Evolutionary conservation across 1,139 yeast genomes (phyloP), one percentile per base, ranked within the genome.

Genomic region (Diutina scorzettiae): DNA sequence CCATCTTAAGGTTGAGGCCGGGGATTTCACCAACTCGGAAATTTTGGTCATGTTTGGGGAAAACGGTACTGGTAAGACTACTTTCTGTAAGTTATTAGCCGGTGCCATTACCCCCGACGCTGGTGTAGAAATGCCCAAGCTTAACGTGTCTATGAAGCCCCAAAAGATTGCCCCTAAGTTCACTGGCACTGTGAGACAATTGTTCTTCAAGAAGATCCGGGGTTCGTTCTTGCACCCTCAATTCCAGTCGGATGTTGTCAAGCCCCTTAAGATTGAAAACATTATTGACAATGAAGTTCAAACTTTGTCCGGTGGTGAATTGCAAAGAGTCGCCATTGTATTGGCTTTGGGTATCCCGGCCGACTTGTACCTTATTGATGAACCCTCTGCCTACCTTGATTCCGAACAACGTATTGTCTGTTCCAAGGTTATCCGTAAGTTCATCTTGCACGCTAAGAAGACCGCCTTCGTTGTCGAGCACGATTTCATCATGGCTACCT

Each of bases 401-500:
- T 89, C 97, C 46, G 99, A 91, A 69, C 99, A 91, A 68, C 96
- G 99, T 86, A 86, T 91, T 59, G 82, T 91, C 53, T 93, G 98
- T 72, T 84, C 98, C 46, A 91, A 91, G 72, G 98, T 91, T 52
- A 93, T 91, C 58, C 84, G 96, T 76, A 82, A 96, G 65, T 91
- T 86, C 60, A 85, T 93, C 57, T 71, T 91, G 60, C 98, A 91
- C 62, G 78, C 96, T 53, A 89, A 91, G 72, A 91, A 89, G 74
- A 87, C 98, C 41, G 98, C 98, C 8, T 91, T 91, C 60, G 73
- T 91, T 55, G 99, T 91, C 47, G 99, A 91, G 81, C 99, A 91
- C 80, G 99, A 91, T 78, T 91, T 91, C 76, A 91, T 91, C 69
- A 91, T 91, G 98, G 97, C 98, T 50, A 91, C 98, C 23, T 91